Evolutionary conservation across 78 protist genomes (phyloP).

Genomic region (Isochrysis galbana): DNA sequence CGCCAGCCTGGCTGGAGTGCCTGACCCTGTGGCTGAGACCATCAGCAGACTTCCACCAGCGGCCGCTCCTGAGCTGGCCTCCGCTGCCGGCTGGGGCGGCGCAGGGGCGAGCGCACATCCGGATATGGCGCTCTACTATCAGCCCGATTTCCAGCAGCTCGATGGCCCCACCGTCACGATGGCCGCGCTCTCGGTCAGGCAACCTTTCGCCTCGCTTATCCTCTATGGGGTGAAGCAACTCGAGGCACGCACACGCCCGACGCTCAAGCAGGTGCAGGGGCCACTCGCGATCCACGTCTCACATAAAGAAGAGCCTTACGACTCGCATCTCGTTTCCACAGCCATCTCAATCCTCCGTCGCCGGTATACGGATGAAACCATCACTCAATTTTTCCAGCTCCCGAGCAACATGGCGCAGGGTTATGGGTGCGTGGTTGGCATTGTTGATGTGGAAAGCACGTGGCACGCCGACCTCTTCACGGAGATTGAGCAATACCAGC

Average conservation of each 20-base stretch:
- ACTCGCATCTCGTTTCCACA: not conserved
- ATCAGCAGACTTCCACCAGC: no score
- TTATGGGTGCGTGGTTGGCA: not conserved
- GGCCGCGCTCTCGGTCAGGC: slow-evolving; percentile 14
- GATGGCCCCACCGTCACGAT: not conserved
- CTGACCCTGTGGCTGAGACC: not conserved
- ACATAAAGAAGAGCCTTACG: not conserved
- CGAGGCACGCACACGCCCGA: not conserved
- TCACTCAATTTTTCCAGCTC: not conserved
- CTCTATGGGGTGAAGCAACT: slow-evolving; percentile 4
- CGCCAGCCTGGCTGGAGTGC: not conserved
- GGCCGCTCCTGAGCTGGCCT: not conserved
- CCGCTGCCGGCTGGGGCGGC: not conserved
- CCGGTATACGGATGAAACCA: not conserved
- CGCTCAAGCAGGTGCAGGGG: not conserved
- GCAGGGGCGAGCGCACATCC: not conserved
- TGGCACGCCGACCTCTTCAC: not conserved
- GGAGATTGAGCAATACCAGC: not conserved
- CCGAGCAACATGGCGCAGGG: not conserved
- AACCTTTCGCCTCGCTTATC: not conserved
- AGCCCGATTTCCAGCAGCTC: not conserved
- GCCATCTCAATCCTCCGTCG: not conserved
- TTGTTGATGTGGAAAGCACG: not conserved
- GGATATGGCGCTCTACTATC: not conserved
- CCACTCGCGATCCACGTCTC: slow-evolving; percentile 14